Conservation (phyloP, 2,329 filamentous ascomycete species). For the Cercospora citrullina region DNA sequence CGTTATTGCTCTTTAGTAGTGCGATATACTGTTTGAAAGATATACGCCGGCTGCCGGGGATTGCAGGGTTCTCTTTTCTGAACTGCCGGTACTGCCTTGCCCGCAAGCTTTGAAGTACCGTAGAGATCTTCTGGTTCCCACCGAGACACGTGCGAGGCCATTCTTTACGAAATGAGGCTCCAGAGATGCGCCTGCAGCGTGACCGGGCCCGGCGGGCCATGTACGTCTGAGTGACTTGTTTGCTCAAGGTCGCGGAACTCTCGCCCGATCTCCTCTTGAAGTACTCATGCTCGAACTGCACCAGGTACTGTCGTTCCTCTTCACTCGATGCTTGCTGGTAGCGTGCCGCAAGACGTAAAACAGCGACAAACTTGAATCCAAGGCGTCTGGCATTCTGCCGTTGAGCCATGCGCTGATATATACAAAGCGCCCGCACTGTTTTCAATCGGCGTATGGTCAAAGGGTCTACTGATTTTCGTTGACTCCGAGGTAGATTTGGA, state of each 20-base stretch:
- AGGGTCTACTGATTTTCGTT: not conserved
- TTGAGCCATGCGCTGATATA: not conserved
- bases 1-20: not conserved
- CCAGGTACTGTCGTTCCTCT: not conserved
- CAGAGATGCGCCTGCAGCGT: not conserved
- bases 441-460: not conserved
- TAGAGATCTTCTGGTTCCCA: not conserved
- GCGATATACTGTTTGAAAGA: not conserved
- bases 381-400: constrained; percentile 1
- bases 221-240: not conserved
- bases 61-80: not conserved
- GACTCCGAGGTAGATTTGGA: not conserved
- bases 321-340: not conserved
- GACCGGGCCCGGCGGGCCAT: not conserved
- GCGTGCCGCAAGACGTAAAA: not conserved
- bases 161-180: not conserved
- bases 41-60: not conserved
- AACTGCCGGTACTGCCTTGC: not conserved
- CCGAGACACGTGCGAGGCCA: not conserved
- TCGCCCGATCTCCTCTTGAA: not conserved
- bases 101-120: not conserved
- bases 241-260: not conserved
- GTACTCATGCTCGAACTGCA: not conserved
- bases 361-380: constrained; percentile 4
- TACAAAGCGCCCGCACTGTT: not conserved